phyloP scores from a whole-genome alignment of 352 stramenopile genomes.

The Phytopythium cucurbitacearum region DNA sequence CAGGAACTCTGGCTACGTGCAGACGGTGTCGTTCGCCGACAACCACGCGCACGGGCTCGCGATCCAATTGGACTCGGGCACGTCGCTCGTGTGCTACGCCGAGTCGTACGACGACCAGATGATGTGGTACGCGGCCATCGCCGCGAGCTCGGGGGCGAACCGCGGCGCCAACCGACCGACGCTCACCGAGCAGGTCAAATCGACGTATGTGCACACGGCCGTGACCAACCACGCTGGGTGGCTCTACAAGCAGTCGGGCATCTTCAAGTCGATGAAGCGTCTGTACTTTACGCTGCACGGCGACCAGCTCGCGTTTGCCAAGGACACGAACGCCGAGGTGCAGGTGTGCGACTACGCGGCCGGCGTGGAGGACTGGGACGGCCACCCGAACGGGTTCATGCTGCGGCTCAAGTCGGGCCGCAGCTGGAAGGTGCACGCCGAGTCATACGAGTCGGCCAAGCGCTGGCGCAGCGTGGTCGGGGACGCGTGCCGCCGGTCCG shows the following conservation, averaged over 20 bases:
- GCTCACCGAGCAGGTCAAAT: slow-evolving; percentile 51
- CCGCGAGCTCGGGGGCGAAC: slow-evolving; percentile 49
- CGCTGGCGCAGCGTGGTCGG: slow-evolving; percentile 66
- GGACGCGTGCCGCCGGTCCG: slow-evolving; percentile 36
- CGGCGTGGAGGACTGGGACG: slow-evolving; percentile 63
- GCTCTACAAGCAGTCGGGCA: slow-evolving; percentile 67
- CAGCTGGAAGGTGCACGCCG: slow-evolving; percentile 63
- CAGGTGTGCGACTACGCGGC: slow-evolving; percentile 54
- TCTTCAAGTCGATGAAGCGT: slow-evolving; percentile 83
- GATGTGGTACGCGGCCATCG: slow-evolving; percentile 78
- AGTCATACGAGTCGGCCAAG: slow-evolving; percentile 77
- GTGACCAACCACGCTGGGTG: slow-evolving; percentile 74
- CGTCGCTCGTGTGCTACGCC: slow-evolving; percentile 67
- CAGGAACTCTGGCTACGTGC: slow-evolving; percentile 61
- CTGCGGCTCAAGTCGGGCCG: slow-evolving; percentile 64
- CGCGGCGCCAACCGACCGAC: slow-evolving; percentile 27
- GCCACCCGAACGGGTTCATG: slow-evolving; percentile 61
- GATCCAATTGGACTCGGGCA: slow-evolving; percentile 63
- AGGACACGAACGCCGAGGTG: slow-evolving; percentile 67
- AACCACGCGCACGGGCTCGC: slow-evolving; percentile 62
- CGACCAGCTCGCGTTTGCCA: slow-evolving; percentile 59
- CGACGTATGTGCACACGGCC: slow-evolving; percentile 68
- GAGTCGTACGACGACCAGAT: slow-evolving; percentile 80
- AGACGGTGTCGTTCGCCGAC: slow-evolving; percentile 64
- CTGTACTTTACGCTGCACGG: slow-evolving; percentile 81